Evolutionary conservation across 1,284 basidiomycete species (phyloP).

Genomic region (Microbotryomycetes sp.): DNA sequence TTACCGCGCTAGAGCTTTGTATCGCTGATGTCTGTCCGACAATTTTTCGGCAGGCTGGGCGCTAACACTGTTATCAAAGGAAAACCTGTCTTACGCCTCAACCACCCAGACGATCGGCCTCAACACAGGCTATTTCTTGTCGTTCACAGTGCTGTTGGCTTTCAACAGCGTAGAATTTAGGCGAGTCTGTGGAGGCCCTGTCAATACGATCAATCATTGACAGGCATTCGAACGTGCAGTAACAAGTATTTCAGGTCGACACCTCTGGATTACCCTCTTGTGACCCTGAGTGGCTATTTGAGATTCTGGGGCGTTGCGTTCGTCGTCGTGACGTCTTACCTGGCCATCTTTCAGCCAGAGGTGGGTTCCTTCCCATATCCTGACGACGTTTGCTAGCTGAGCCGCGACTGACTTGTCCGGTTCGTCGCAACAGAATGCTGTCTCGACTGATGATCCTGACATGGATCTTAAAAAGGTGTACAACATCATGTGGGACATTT

Average conservation of each 20-base stretch:
- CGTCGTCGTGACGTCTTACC: constrained; percentile 75
- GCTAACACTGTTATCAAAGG: constrained; percentile 87
- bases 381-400: background rate
- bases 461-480: constrained; percentile 90
- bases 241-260: constrained; percentile 62
- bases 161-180: constrained; percentile 91
- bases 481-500: constrained; percentile 88
- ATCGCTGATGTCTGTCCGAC: too few species aligned
- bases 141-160: constrained; percentile 95
- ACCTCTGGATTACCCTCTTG: constrained; percentile 64
- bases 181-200: constrained; percentile 49
- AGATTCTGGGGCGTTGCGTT: constrained; percentile 80
- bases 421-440: constrained; percentile 55
- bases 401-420: constrained; percentile 12
- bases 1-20: too few species aligned
- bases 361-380: constrained; percentile 44
- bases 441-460: constrained; percentile 57
- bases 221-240: constrained; percentile 34
- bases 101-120: constrained; percentile 97
- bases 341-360: constrained; percentile 84
- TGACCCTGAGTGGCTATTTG: constrained; percentile 76
- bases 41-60: constrained; percentile 72
- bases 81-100: constrained; percentile 91
- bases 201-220: background rate
- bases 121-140: constrained; percentile 92